Conservation (phyloP, 129 eudicot genomes). For the Flaveria ramosissima region DNA sequence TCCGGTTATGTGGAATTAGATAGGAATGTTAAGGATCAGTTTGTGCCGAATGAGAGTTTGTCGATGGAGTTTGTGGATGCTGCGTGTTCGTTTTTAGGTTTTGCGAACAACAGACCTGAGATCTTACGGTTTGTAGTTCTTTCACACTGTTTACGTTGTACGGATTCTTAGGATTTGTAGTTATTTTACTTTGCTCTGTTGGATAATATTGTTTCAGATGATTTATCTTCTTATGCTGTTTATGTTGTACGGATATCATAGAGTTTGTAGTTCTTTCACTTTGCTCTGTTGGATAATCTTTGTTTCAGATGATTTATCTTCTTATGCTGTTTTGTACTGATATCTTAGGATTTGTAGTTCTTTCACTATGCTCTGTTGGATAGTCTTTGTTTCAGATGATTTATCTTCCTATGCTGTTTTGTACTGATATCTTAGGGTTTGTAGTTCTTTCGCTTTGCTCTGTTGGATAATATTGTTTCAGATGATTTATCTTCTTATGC, state of each 20-base stretch:
- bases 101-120: conserved; percentile 56
- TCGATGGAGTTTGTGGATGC: conserved; percentile 53
- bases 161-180: conserved; percentile 62
- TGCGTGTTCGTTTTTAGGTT: conserved; percentile 55
- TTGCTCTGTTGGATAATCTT: neutral
- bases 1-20: conserved; percentile 15
- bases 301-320: neutral
- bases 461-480: neutral
- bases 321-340: too few relatives aligned
- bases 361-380: neutral
- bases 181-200: neutral
- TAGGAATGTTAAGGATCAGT: conserved; percentile 39
- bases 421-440: too few relatives aligned
- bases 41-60: conserved; percentile 50
- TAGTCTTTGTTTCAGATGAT: neutral
- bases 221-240: neutral
- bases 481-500: neutral
- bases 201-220: neutral
- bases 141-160: too few relatives aligned
- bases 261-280: conserved; percentile 42
- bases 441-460: neutral
- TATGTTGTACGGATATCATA: too few relatives aligned
- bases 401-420: neutral
- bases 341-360: conserved; percentile 54
- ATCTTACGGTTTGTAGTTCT: too few relatives aligned